These are phyloP conservation scores for Inonotus hispidus DNA, from an alignment of 1,284 basidiomycete species.

Conservation along the genomic window DNA sequence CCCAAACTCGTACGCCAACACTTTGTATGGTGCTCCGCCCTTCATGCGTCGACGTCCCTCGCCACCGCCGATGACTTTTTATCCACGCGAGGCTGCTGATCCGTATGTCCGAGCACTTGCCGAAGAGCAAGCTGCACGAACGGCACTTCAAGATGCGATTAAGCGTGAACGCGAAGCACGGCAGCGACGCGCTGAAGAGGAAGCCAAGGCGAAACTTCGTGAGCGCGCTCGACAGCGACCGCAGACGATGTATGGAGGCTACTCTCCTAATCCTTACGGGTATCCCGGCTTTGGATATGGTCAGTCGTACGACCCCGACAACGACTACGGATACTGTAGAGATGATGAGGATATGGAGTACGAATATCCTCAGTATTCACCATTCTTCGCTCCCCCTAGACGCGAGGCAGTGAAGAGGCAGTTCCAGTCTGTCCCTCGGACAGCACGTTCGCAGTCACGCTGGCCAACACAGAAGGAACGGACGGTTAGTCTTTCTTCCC, in stretches of 20 bases:
- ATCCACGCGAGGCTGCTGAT: conserved; percentile 7
- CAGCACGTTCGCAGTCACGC: neutral
- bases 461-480: neutral
- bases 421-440: neutral
- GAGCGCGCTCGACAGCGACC: conserved; percentile 4
- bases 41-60: conserved; percentile 10
- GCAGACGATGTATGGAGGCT: conserved; percentile 7
- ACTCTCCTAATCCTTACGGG: too few relatives aligned
- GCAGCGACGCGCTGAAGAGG: conserved; percentile 3
- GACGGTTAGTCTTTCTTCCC: neutral
- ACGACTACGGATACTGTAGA: neutral
- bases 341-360: conserved; percentile 1
- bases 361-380: neutral
- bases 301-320: neutral
- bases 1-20: conserved; percentile 12
- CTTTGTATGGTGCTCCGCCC: conserved; percentile 1
- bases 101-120: conserved; percentile 14
- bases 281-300: neutral
- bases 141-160: conserved; percentile 7
- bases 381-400: neutral
- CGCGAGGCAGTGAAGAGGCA: neutral
- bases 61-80: conserved; percentile 11
- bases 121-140: conserved; percentile 16
- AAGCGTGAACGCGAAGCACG: conserved; percentile 15
- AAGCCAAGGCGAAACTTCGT: conserved; percentile 2